Conservation (phyloP, 2,329 filamentous ascomycete species). For the Phialophora chinensis region DNA sequence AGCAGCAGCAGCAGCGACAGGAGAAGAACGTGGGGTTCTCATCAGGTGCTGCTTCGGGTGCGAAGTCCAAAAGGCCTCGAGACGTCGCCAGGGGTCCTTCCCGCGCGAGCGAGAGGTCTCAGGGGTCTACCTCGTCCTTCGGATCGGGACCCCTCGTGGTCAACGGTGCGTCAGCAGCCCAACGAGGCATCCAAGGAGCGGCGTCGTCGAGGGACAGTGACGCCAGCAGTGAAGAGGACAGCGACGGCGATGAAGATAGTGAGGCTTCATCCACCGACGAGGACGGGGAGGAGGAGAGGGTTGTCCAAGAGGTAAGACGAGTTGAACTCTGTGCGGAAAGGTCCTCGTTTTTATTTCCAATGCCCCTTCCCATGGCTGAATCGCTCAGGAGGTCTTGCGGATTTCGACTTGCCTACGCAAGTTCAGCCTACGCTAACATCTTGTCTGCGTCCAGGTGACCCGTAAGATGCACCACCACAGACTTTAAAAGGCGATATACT, state of each 20-base stretch:
- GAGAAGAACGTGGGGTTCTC: constrained; percentile 10
- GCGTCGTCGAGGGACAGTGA: constrained; percentile 27
- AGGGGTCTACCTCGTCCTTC: constrained; percentile 10
- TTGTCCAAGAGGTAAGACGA: not conserved
- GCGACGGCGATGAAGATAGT: constrained; percentile 17
- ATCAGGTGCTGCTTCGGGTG: not conserved
- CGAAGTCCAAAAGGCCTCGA: constrained; percentile 7
- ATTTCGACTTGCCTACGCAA: not conserved
- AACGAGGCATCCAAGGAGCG: constrained; percentile 17
- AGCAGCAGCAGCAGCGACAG: not conserved
- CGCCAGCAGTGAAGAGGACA: constrained; percentile 27
- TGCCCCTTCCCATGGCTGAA: not conserved
- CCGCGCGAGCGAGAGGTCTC: constrained; percentile 1
- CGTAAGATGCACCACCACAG: constrained; percentile 1
- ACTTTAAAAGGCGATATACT: not conserved
- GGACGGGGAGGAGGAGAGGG: not conserved
- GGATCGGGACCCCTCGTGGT: constrained; percentile 33
- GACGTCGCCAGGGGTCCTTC: constrained; percentile 2
- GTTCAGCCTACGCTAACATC: not conserved
- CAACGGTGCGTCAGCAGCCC: constrained; percentile 28
- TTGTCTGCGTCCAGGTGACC: not conserved
- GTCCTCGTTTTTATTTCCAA: not conserved
- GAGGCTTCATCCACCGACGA: constrained; percentile 1
- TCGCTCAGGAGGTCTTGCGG: no score
- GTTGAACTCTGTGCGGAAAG: not conserved